These are phyloP conservation scores for Pneumocystis wakefieldiae DNA, from an alignment of 1,139 yeast species.

Conservation along the genomic window DNA sequence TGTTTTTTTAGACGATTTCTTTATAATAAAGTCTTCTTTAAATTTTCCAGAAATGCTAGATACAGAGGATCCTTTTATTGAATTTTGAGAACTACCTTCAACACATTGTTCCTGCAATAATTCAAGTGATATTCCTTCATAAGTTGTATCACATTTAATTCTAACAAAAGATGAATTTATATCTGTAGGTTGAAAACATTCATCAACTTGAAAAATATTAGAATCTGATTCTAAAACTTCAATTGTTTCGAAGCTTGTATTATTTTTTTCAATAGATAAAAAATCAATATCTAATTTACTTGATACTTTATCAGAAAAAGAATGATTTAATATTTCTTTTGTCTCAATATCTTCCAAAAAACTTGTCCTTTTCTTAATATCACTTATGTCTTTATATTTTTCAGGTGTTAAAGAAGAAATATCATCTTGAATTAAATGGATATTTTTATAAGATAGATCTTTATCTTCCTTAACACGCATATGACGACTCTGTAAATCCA, in stretches of 20 bases:
- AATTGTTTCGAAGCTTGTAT: not conserved
- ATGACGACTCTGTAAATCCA: not conserved
- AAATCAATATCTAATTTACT: not conserved
- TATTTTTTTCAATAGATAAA: not conserved
- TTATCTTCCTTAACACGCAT: not conserved
- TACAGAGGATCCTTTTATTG: not conserved
- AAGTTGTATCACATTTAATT: not conserved
- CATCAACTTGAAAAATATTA: not conserved
- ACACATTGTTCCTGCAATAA: not conserved
- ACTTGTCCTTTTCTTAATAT: not conserved
- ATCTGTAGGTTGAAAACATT: not conserved
- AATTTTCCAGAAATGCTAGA: not conserved
- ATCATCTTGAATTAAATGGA: not conserved
- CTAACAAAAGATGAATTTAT: not conserved
- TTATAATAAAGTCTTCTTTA: not conserved
- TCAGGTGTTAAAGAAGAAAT: not conserved
- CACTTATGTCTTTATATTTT: not conserved
- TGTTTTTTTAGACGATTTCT: not conserved
- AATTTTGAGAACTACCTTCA: not conserved
- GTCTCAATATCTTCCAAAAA: not conserved
- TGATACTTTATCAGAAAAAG: not conserved
- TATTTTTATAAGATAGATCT: not conserved
- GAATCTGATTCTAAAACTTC: not conserved
- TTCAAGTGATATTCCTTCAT: not conserved
- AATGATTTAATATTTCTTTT: not conserved